Evolutionary conservation across 2,329 filamentous ascomycete genomes (phyloP), one percentile per base, ranked within the genome.

Genomic region (Pyrenophora seminiperda): DNA sequence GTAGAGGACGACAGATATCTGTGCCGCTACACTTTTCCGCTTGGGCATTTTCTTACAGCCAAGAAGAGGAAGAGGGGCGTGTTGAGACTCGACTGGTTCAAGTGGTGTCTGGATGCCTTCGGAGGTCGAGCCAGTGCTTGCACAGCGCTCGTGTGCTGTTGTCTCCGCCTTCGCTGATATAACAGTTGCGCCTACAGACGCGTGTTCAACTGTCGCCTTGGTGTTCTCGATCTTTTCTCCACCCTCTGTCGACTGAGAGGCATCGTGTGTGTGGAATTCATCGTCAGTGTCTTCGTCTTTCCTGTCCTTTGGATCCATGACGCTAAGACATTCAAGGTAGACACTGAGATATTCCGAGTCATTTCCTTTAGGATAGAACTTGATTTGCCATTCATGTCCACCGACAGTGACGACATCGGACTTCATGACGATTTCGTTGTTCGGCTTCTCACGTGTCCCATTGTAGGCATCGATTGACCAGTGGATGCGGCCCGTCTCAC

Each of bases 381-480:
- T 86, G 73, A 87, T 82, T 47, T 80, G 83, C 83, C 83, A 87
- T 64, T 85, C 83, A 53, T 82, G 79, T 15, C 81, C 83, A 15
- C 82, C 84, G 48, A 86, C 74, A 19, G 71, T 77, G 9, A 83
- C 79, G 5, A 77, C 65, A 0, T 78, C 81, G 5, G 84, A 86
- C 22, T 79, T 79, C 78, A 86, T 83, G 55, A 86, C 74, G 32
- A 79, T 75, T 30, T 80, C 78, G 33, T 77, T 77, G 61, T 86
- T 86, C 2, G 83, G 83, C 3, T 78, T 78, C 40, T 85, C 82
- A 41, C 76, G 79, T 10, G 83, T 86, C 40, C 84, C 84, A 52
- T 85, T 82, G 60, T 84, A 81, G 32, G 77, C 75, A 24, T 81
- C 78, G 34, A 86, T 75, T 38, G 75, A 73, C 84, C 84, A 87